Percentiles rank a stretch among this genome's conserved stretches.
Conservation (phyloP, 441 rosid genomes). For the Populus hybrid region DNA sequence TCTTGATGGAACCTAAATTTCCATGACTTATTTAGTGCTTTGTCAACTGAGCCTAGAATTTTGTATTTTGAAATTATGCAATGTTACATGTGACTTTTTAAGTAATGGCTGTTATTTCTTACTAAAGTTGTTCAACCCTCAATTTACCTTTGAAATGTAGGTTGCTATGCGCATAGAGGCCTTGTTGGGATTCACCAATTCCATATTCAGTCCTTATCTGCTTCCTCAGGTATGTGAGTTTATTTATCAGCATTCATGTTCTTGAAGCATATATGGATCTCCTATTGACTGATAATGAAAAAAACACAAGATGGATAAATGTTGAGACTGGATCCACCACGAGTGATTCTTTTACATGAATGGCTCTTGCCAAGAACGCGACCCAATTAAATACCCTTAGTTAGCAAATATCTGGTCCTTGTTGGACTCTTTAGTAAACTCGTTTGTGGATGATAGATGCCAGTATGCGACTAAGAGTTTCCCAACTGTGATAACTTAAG, state of each 20-base stretch:
- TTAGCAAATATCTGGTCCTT: not conserved
- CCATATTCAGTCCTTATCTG: slow-evolving; percentile 50
- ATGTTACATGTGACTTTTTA: not conserved
- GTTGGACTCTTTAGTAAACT: not conserved
- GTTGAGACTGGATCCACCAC: not conserved
- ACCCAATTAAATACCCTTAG: not conserved
- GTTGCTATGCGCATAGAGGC: slow-evolving; percentile 64
- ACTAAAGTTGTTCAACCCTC: not conserved
- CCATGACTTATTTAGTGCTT: not conserved
- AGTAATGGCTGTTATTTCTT: not conserved
- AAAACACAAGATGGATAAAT: not conserved
- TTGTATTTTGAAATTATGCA: not conserved
- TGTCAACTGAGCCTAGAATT: not conserved
- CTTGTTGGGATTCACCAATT: slow-evolving; percentile 46
- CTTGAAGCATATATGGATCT: not conserved
- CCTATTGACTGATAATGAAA: not conserved
- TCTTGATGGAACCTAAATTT: not conserved
- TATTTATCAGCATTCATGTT: not conserved
- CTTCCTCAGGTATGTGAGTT: slow-evolving; percentile 49
- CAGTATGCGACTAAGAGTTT: not conserved
- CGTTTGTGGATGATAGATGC: not conserved
- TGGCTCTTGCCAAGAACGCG: not conserved
- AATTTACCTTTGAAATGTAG: slow-evolving; percentile 30
- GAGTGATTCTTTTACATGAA: not conserved
- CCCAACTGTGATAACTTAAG: not conserved